Conservation (phyloP, 805 yeast genomes). For the Hanseniaspora valbyensis region DNA sequence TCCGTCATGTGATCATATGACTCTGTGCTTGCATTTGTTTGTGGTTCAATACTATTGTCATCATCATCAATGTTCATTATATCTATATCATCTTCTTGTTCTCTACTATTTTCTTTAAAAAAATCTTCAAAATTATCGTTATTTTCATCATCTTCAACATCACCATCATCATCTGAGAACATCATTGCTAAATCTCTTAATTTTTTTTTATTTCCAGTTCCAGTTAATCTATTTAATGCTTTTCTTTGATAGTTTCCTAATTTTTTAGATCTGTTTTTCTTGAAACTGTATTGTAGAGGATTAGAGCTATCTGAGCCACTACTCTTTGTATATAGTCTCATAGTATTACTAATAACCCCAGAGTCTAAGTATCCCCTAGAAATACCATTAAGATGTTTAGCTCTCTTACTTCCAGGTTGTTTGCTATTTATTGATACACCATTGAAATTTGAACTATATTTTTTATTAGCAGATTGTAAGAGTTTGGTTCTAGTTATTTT, state of each 20-base stretch:
- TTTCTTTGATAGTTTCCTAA: conserved; percentile 11
- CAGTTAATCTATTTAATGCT: background rate
- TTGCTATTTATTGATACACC: background rate
- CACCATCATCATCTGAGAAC: conserved; percentile 15
- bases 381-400: conserved; percentile 7
- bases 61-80: conserved; percentile 1
- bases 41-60: background rate
- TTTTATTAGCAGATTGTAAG: conserved; percentile 2
- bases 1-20: background rate
- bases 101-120: background rate
- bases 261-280: conserved; percentile 5
- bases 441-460: background rate
- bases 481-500: conserved; percentile 6
- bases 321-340: conserved; percentile 10
- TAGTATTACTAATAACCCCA: conserved; percentile 3
- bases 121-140: conserved; percentile 9
- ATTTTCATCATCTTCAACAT: conserved; percentile 12
- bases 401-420: background rate
- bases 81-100: conserved; percentile 1
- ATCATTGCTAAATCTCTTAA: conserved; percentile 11
- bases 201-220: conserved; percentile 4
- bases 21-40: background rate
- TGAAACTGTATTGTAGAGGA: background rate
- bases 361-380: conserved; percentile 11
- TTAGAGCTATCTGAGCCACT: background rate